Base-by-base conservation (phyloP, 768 basidiomycete species). In the Boletellus emodensis region DNA sequence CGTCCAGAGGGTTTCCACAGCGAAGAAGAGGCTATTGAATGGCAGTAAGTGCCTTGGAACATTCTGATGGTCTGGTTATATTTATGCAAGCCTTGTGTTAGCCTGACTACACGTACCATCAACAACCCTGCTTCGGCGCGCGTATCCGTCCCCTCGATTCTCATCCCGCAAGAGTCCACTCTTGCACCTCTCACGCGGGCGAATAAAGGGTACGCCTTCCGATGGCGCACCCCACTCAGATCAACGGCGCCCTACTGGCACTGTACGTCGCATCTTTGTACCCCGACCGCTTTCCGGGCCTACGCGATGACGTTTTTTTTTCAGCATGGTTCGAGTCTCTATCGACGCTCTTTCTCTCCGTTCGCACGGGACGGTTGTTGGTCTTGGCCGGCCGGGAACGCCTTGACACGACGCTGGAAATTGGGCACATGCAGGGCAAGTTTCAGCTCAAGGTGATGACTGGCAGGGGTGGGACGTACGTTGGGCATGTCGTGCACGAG, bases 371-470 rank as follows among this genome's bases (percentile, higher is more conserved):
- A 0, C 83, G 94, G 26, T 71, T 99, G 24, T 80, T 99, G 20
- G 80, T 98, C 9, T 75, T 99, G 14, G 96, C 96, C 0, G 95
- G 94, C 0, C 84, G 94, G 15, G 96, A 99, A 59, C 77, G 94
- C 15, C 80, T 98, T 4, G 96, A 99, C 62, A 87, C 82, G 58
- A 84, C 91, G 57, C 77, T 99, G 40, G 96, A 95, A 87, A 93
- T 98, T 44, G 96, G 88, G 1, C 92, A 94, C 63, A 94, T 95
- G 92, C 91, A 86, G 65, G 90, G 86, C 61, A 97, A 96, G 66
- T 99, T 97, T 69, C 95, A 97, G 70, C 78, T 97, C 66, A 85
- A 80, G 20, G 92, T 99, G 34, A 78, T 95, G 52, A 43, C 11
- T 3, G 57, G 58, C 1, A 80, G 83, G 9, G 83, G 84, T 32